Conservation (phyloP, 73 alveolate species). For the Blepharisma japonicum region DNA sequence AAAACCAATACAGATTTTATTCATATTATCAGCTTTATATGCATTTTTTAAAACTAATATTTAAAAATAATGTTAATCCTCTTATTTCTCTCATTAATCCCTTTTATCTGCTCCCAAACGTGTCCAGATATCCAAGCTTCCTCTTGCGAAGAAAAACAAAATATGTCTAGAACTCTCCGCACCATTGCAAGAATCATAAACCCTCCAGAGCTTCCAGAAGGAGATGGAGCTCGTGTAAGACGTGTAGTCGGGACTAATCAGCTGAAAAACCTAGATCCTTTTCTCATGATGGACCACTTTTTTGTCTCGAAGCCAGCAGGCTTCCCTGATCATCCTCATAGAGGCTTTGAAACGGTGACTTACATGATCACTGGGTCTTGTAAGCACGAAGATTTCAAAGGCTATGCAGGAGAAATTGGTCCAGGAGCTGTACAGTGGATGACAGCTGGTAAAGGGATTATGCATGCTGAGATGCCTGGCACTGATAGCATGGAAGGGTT, state of each 20-base stretch:
- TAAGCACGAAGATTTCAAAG: slow-evolving; percentile 84
- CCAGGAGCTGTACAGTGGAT: slow-evolving; percentile 93
- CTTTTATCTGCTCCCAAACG: too few species aligned
- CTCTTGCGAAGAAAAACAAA: background rate
- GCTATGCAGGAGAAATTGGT: slow-evolving; percentile 42
- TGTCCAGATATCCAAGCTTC: too few species aligned
- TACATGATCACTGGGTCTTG: slow-evolving; percentile 80
- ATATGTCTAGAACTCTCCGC: background rate
- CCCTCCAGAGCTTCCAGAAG: slow-evolving; percentile 66
- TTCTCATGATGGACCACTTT: slow-evolving; percentile 75
- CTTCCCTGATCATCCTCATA: slow-evolving; percentile 97
- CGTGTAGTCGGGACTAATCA: slow-evolving; percentile 65
- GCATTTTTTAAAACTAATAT: too few species aligned
- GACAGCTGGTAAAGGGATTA: slow-evolving; percentile 96
- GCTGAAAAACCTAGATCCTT: slow-evolving; percentile 69
- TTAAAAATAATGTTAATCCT: too few species aligned
- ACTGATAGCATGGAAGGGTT: slow-evolving; percentile 70
- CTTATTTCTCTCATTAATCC: too few species aligned
- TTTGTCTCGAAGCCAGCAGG: slow-evolving; percentile 87
- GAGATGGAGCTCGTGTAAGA: slow-evolving; percentile 82
- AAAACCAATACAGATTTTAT: too few species aligned
- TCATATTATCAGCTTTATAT: too few species aligned
- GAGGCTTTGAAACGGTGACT: slow-evolving; percentile 96
- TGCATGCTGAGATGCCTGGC: slow-evolving; percentile 93
- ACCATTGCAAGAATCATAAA: slow-evolving; percentile 29